These are phyloP conservation scores for Suillus plorans DNA, from an alignment of 768 basidiomycete genomes.

Conservation along the genomic window DNA sequence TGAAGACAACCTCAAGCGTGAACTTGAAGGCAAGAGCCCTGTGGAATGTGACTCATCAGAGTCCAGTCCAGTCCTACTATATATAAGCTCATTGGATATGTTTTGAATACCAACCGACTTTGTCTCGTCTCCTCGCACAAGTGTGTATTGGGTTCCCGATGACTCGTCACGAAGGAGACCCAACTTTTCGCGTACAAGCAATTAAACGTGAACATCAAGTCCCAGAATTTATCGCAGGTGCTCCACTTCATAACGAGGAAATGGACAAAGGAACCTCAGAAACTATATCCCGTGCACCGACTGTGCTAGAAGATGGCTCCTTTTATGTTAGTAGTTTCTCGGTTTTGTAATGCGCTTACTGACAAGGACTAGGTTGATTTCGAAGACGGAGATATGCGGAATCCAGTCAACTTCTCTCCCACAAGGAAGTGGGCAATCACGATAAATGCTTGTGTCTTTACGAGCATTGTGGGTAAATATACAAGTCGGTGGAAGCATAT, in stretches of 20 bases:
- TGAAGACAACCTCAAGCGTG: not conserved
- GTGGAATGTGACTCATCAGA: not conserved
- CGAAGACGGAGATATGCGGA: slow-evolving; percentile 35
- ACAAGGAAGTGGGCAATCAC: slow-evolving; percentile 44
- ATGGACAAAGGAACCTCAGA: not conserved
- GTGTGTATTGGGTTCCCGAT: not conserved
- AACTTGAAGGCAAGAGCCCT: not conserved
- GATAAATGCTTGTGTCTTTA: slow-evolving; percentile 33
- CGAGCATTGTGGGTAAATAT: slow-evolving; percentile 30
- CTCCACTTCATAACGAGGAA: too few species aligned
- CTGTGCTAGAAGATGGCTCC: slow-evolving; percentile 3
- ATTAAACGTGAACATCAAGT: not conserved
- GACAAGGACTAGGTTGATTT: slow-evolving; percentile 38
- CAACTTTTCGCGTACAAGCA: not conserved
- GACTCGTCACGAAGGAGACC: not conserved
- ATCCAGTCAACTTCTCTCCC: slow-evolving; percentile 39
- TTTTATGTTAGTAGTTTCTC: slow-evolving; percentile 12
- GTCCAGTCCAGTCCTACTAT: not conserved
- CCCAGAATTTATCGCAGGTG: not conserved
- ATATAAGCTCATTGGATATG: not conserved
- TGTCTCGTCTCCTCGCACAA: not conserved
- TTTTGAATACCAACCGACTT: not conserved
- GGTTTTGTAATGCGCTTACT: slow-evolving; percentile 6
- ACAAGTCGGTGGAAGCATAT: not conserved
- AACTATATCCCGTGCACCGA: not conserved